Evolutionary conservation across 2,329 filamentous ascomycete genomes (phyloP).

Genomic region (Sporothrix variecibatus): DNA sequence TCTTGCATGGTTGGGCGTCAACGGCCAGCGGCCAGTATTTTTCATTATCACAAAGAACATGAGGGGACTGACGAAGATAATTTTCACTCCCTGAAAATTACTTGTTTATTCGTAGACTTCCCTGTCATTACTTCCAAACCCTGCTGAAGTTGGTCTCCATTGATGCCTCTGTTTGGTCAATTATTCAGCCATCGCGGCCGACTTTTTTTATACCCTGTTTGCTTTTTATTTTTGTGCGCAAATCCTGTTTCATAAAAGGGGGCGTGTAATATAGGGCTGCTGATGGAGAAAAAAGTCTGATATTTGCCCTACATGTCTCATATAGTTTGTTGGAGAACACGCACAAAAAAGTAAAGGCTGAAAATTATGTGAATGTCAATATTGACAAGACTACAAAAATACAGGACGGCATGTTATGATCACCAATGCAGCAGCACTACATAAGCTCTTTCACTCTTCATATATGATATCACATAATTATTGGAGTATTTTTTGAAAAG

Average conservation of each 20-base stretch:
- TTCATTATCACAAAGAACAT: not conserved
- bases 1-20: conserved; percentile 8
- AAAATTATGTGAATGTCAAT: not conserved
- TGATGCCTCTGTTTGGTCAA: not conserved
- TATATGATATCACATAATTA: not conserved
- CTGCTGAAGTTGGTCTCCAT: too few relatives aligned
- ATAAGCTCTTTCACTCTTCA: not conserved
- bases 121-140: not conserved
- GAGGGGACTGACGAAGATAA: not conserved
- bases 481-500: too few relatives aligned
- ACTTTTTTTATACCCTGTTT: not conserved
- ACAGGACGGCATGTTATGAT: not conserved
- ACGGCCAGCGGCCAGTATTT: not conserved
- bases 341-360: not conserved
- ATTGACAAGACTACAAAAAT: not conserved
- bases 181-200: not conserved
- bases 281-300: not conserved
- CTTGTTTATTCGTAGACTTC: not conserved
- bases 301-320: conserved; percentile 1
- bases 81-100: not conserved
- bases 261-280: not conserved
- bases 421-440: not conserved
- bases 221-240: not conserved
- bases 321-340: not conserved
- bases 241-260: conserved; percentile 5